Conservation (phyloP, 768 basidiomycete genomes). For the Tulasnella sp. region DNA sequence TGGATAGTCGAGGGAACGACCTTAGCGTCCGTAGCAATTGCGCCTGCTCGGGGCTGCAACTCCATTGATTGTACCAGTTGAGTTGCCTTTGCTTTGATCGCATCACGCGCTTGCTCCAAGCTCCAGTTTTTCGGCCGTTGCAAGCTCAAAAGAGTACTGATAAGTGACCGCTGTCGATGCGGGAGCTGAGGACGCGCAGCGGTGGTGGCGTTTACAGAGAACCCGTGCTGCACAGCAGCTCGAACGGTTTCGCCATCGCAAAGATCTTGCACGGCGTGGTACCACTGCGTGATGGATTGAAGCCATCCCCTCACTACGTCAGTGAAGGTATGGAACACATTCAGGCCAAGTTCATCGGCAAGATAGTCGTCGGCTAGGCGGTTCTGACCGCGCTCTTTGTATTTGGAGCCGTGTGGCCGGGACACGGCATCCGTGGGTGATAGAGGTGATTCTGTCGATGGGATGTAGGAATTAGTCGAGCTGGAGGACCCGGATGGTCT, state of each 20-base stretch:
- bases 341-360: not conserved
- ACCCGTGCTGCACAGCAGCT: not conserved
- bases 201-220: not conserved
- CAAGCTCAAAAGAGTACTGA: not conserved
- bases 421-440: not conserved
- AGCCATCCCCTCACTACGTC: not conserved
- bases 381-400: no score
- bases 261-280: not conserved
- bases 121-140: not conserved
- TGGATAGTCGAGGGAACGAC: not conserved
- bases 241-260: not conserved
- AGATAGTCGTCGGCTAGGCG: not conserved
- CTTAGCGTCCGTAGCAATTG: not conserved
- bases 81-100: not conserved
- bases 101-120: not conserved
- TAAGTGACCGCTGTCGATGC: not conserved
- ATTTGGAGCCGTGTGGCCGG: no score
- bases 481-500: not conserved
- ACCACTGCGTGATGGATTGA: not conserved
- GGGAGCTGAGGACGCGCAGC: not conserved
- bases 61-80: not conserved
- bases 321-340: not conserved
- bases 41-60: not conserved
- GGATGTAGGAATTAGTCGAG: not conserved
- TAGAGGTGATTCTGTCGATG: not conserved